phyloP scores from a whole-genome alignment of 306 rosid genomes.

The Castanospermum australe region DNA sequence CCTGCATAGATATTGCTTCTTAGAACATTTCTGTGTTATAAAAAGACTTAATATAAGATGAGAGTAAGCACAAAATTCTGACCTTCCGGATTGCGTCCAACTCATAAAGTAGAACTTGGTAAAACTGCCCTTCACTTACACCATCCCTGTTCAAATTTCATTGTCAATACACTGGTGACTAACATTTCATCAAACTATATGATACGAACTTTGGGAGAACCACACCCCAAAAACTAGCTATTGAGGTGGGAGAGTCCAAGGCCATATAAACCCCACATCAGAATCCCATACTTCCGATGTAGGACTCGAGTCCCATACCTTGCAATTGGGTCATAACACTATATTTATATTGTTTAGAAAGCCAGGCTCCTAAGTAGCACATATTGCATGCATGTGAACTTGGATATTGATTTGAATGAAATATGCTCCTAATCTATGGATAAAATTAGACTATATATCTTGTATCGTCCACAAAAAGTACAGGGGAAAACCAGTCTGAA shows the following conservation, averaged over 20 bases:
- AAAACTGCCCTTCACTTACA: slow-evolving; percentile 95
- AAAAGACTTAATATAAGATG: not conserved
- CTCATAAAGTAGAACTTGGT: slow-evolving; percentile 88
- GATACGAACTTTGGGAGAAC: too few species aligned
- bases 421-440: not conserved
- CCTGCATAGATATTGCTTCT: slow-evolving; percentile 41
- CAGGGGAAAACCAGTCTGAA: not conserved
- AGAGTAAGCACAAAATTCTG: not conserved
- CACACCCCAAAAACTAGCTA: too few species aligned
- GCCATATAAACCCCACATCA: too few species aligned
- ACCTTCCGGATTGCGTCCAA: slow-evolving; percentile 96
- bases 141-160: slow-evolving; percentile 68
- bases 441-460: not conserved
- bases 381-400: not conserved
- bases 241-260: too few species aligned
- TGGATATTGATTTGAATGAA: not conserved
- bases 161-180: not conserved
- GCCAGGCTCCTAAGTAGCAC: not conserved
- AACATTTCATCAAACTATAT: not conserved
- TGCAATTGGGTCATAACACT: too few species aligned
- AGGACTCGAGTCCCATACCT: too few species aligned
- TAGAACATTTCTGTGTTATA: not conserved
- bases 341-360: slow-evolving; percentile 4
- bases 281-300: too few species aligned
- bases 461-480: not conserved